Base-by-base conservation (phyloP, 1,139 yeast genomes). In the Wickerhamiella infanticola region DNA sequence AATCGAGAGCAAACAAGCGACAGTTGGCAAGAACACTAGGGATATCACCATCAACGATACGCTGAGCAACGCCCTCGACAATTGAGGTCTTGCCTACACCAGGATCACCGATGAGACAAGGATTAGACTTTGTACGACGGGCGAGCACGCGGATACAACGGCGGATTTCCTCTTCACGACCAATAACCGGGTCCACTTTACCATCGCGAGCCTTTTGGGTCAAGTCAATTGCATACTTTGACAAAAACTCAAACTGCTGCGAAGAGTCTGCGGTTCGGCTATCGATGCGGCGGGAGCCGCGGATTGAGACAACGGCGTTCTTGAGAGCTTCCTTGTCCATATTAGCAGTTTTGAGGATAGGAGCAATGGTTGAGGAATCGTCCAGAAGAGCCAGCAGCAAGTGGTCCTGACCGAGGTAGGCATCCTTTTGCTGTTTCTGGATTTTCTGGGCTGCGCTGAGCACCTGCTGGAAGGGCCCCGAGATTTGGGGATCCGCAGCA, bases 31-130 rank as follows among this genome's bases (percentile, higher is more conserved):
- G 72, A 50, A 88, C 82, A 42, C 79, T 75, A 40, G 98, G 98
- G 18, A 93, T 95, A 65, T 90, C 99, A 49, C 84, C 85, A 59
- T 90, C 96, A 51, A 90, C 79, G 53, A 90, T 86, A 67, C 98
- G 75, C 66, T 90, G 97, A 13, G 98, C 97, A 48, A 90, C 96
- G 55, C 98, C 98, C 69, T 90, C 99, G 44, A 88, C 95, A 57
- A 90, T 88, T 24, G 95, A 83, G 37, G 98, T 93, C 67, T 90
- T 90, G 72, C 99, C 99, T 45, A 90, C 96, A 75, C 99, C 99
- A 35, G 98, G 95, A 59, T 90, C 97, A 72, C 99, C 99, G 58
- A 90, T 85, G 53, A 90, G 69, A 54, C 94, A 90, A 11, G 98
- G 95, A 60, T 93, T 93, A 3, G 96, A 86, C 66, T 90, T 90